Evolutionary conservation across 306 rosid genomes (phyloP), one percentile per base, ranked within the genome.

Genomic region (Hippophae gyantsensis): DNA sequence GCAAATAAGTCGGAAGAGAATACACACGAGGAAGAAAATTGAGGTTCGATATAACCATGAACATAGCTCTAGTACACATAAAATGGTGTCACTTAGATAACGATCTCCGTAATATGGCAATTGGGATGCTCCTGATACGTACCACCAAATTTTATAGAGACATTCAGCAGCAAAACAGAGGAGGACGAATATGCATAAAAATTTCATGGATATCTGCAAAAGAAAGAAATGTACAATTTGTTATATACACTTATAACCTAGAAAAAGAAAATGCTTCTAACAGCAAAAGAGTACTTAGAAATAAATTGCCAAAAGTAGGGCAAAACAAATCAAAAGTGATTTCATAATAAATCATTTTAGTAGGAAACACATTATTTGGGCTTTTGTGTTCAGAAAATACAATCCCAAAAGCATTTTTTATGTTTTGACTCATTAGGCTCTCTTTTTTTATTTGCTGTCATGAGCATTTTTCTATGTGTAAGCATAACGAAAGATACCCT

Each of bases 101-200:
- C 61, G 57, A 57, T 83, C 68, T 11, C 92, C 95, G 54, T 79
- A 83, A 72, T 83, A 60, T 48, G 98, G 96, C 46, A 87, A 63
- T 42, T 83, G 50, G 2, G 76, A 54, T 48, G 74, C 71, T 71
- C 96, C 98, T 46, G 98, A 78, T 45, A 66, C 42, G 43, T 76
- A 92, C 96, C 96, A 92, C 96, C 98, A 92, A 52, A 92, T 72
- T 70, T 87, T 92, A 83, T 92, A 92, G 9, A 49, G 85, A 71
- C 79, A 67, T 67, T 81, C 86, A 3, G 78, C 84, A 55, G 68
- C 27, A 63, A 83, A 85, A 68, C 80, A 80, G 7, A 89, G 79
- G 63, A 87, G 72, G 47, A 87, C 74, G 67, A 89, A 69, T 12
- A 74, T 50, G 60, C 73, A 65, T 42, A 85, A 79, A 48, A 87